Percentiles rank a stretch among this genome's conserved stretches.
These are phyloP conservation scores for Suhomyces sp. DNA, from an alignment of 805 yeast species.

Conservation along the genomic window DNA sequence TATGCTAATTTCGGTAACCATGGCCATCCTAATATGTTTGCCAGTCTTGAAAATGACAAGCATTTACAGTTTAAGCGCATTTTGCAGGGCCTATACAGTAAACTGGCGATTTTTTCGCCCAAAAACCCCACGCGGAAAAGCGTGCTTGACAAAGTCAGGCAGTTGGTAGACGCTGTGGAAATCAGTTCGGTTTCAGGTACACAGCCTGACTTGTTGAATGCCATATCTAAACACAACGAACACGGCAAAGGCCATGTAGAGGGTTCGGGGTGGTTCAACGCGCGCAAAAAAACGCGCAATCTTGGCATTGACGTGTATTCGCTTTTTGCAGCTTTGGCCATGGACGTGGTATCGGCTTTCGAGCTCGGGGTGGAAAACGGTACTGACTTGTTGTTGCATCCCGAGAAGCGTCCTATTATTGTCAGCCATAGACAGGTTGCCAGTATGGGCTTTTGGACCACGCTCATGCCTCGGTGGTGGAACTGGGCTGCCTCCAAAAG, in stretches of 20 bases:
- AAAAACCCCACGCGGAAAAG: constrained; percentile 25
- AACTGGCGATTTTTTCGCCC: constrained; percentile 32
- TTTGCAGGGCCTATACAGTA: constrained; percentile 32
- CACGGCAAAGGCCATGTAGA: constrained; percentile 32
- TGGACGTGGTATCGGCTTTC: constrained; percentile 65
- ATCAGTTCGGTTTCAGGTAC: constrained; percentile 28
- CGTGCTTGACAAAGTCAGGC: constrained; percentile 24
- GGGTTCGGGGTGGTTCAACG: constrained; percentile 31
- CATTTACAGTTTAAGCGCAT: constrained; percentile 42
- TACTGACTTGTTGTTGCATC: constrained; percentile 42
- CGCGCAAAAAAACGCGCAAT: constrained; percentile 17
- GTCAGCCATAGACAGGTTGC: constrained; percentile 49
- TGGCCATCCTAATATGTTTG: constrained; percentile 58
- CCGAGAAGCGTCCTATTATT: constrained; percentile 36
- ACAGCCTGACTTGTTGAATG: constrained; percentile 34
- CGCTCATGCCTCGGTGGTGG: constrained; percentile 56
- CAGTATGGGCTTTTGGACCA: constrained; percentile 64
- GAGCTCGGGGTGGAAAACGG: constrained; percentile 53
- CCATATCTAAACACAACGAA: constrained; percentile 27
- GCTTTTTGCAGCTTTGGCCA: constrained; percentile 67
- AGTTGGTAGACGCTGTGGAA: constrained; percentile 26
- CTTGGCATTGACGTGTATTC: constrained; percentile 54
- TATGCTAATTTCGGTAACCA: constrained; percentile 60
- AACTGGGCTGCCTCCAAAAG: constrained; percentile 43
- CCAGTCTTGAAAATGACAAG: constrained; percentile 46